Base-by-base conservation (phyloP, 805 yeast genomes). In the Cyberlindnera euphorbiae region DNA sequence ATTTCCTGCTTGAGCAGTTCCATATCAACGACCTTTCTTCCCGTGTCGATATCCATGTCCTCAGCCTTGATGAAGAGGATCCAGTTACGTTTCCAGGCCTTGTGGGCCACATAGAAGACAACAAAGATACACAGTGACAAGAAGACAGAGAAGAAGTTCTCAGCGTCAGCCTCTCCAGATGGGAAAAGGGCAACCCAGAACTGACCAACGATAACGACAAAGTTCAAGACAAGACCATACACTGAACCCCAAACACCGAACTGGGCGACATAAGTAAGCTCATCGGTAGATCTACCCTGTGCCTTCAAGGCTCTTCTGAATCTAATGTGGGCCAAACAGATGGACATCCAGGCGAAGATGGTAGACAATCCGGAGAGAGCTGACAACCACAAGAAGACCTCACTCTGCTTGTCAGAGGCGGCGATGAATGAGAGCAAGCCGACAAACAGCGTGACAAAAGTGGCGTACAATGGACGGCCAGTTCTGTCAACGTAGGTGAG, bases 151-250 rank as follows among this genome's bases (percentile, higher is more conserved):
- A 85, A 85, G 69, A 85, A 85, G 30, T 49, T 60, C 26, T 59
- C 50, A 8, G 85, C 83, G 53, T 62, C 66, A 35, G 82, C 75
- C 8, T 59, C 30, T 6, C 41, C 65, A 11, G 77, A 76, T 36
- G 95, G 95, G 69, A 69, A 84, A 28, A 82, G 62, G 6, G 93
- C 89, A 40, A 80, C 69, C 86, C 90, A 86, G 67, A 86, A 83
- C 62, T 83, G 89, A 21, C 88, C 85, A 38, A 74, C 63, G 41
- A 87, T 65, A 44, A 85, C 78, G 38, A 81, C 57, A 22, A 71
- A 26, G 56, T 78, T 78, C 53, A 87, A 60, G 17, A 60, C 39
- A 13, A 74, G 52, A 36, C 93, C 94, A 55, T 72, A 73, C 42
- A 55, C 57, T 1, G 94, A 79, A 32, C 94, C 94, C 47, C 56